Conservation (phyloP, 495 filamentous ascomycete species). For the Usnea hakonensis region DNA sequence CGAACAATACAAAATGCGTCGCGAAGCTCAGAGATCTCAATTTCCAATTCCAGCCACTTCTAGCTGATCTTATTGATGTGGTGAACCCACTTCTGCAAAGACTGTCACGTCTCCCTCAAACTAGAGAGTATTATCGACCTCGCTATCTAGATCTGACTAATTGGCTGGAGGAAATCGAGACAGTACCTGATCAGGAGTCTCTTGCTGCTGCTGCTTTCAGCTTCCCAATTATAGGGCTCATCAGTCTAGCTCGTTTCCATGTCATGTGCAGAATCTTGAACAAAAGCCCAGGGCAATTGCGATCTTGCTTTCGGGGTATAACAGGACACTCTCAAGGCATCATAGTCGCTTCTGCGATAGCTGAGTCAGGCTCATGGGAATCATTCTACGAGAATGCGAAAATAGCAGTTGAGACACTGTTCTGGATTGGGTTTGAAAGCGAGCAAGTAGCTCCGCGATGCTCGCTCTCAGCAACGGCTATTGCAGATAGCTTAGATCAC, state of each 20-base stretch:
- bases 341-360: background rate
- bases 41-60: background rate
- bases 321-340: background rate
- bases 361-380: background rate
- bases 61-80: background rate
- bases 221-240: background rate
- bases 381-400: background rate
- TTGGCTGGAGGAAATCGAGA: background rate
- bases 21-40: background rate
- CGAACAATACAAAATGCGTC: background rate
- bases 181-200: background rate
- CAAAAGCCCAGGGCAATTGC: background rate
- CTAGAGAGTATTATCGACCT: background rate
- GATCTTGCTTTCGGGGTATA: background rate
- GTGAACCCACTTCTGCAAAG: background rate
- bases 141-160: background rate
- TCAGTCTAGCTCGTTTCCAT: background rate
- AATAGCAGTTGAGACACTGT: background rate
- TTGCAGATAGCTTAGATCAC: too few species aligned
- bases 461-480: too few species aligned
- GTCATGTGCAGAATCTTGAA: background rate
- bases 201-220: background rate
- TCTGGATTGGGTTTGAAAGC: background rate
- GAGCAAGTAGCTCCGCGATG: background rate
- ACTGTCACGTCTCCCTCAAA: background rate